Base-by-base conservation (phyloP, 2,329 filamentous ascomycete species). In the Phialocephala subalpina region DNA sequence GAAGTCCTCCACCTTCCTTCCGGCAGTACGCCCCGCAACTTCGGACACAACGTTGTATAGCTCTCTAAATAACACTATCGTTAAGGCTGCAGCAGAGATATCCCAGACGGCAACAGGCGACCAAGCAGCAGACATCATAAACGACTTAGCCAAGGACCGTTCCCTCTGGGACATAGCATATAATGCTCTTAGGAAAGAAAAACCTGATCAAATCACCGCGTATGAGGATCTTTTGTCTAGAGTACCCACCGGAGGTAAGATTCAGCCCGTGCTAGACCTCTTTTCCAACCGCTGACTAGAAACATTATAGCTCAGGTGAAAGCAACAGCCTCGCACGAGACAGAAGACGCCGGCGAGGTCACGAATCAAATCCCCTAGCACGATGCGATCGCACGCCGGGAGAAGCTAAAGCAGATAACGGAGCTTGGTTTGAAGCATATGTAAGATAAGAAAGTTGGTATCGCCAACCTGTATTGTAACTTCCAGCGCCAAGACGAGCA, bases 381-480 rank as follows among this genome's bases (percentile, higher is more conserved):
- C 33, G 58, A 62, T 62, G 58, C 38, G 38, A 59, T 65, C 63
- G 33, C 42, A 42, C 42, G 58, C 33, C 45, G 63, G 62, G 58
- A 56, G 58, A 65, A 61, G 45, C 25, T 62, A 29, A 62, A 56
- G 42, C 22, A 65, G 63, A 62, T 65, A 62, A 62, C 38, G 5
- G 38, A 42, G 38, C 38, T 42, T 12, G 38, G 38, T 5, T 58
- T 71, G 12, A 57, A 53, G 25, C 60, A 64, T 18, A 67, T 74
- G 58, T 67, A 69, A 14, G 64, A 70, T 38, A 70, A 60, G 16
- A 69, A 67, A 45, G 61, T 57, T n/a, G n/a, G n/a, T n/a, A n/a
- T n/a, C n/a, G n/a, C n/a, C n/a, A n/a, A n/a, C n/a, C n/a, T n/a
- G n/a, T n/a, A n/a, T n/a, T n/a, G n/a, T n/a, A n/a, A n/a, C n/a